Evolutionary conservation across 2,329 filamentous ascomycete genomes (phyloP), one percentile per base, ranked within the genome.

Genomic region (Periconia sp.): DNA sequence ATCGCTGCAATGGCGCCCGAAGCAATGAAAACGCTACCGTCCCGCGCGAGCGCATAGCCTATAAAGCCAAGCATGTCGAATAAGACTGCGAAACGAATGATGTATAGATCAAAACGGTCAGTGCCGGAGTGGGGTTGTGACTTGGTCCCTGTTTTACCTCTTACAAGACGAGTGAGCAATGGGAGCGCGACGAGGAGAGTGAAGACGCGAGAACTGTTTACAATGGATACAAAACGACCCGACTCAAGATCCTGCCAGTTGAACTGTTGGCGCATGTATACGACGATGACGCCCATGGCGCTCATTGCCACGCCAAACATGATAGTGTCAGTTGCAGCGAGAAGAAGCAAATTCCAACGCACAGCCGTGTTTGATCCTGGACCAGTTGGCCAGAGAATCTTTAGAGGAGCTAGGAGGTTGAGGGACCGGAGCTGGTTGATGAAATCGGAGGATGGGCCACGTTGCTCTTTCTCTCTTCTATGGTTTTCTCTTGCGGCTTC

Each of bases 251-350:
- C 92, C 45, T 85, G 83, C 94, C 94, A 97, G 50, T 82, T 80
- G 68, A 96, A 97, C 62, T 86, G 83, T 64, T 84, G 88, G 60
- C 90, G 87, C 20, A 86, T 86, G 74, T 97, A 99, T 50, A 96
- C 83, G 51, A 97, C 81, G 18, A 94, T 81, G 35, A 97, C 86
- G n/a, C 87, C 85, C 56, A 91, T 86, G 0, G 86, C 84, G 45
- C 92, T 91, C 81, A 97, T 90, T 8, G 88, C 86, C 0, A 92
- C 83, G 19, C 91, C 89, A 56, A 97, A 88, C 60, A 95, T 83
- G 58, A 91, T 85, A 23, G 88, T 90, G 68, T 97, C 94, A 51
- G 92, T 86, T 6, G 86, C 79, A 2, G 92, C 89, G 9, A 99
- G 81, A 0, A 93, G 76, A 2, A 96, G 70, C n/a, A 99, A 78